Evolutionary conservation across 176 grass and related monocot genomes (phyloP).

Genomic region (Secale cereale): DNA sequence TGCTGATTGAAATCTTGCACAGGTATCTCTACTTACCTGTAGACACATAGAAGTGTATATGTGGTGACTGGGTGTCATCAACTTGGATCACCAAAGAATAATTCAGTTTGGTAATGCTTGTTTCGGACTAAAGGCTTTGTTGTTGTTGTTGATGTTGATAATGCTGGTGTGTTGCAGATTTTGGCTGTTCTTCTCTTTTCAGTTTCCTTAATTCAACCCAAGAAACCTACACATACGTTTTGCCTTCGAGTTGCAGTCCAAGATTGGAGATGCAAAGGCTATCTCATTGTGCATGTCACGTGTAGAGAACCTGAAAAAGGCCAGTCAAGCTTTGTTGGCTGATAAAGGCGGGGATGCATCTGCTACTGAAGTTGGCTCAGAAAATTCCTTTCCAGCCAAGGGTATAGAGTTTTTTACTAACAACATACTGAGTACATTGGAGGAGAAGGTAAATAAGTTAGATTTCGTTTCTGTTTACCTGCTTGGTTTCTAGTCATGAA

Average conservation of each 20-base stretch:
- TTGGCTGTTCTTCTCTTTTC: constrained; percentile 4
- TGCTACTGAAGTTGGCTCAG: constrained; percentile 34
- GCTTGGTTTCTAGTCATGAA: background rate
- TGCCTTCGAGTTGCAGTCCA: constrained; percentile 40
- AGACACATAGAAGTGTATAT: background rate
- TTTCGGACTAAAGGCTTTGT: no score
- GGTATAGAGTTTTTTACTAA: constrained; percentile 63
- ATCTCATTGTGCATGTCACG: constrained; percentile 59
- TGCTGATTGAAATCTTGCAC: background rate
- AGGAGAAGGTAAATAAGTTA: constrained; percentile 70
- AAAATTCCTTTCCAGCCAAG: constrained; percentile 33
- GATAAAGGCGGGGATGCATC: constrained; percentile 5
- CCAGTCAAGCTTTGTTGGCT: background rate
- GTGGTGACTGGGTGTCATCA: background rate
- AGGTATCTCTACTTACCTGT: background rate
- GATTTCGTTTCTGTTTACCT: background rate
- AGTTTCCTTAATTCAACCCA: constrained; percentile 42
- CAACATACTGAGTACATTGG: constrained; percentile 62
- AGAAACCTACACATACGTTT: constrained; percentile 78
- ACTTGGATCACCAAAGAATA: background rate
- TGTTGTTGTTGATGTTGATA: no score
- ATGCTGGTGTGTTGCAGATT: background rate
- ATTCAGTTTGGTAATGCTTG: background rate
- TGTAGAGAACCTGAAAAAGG: background rate
- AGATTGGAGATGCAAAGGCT: constrained; percentile 57